phyloP scores from a whole-genome alignment of 176 grass and related monocot species.

The Zea luxurians region DNA sequence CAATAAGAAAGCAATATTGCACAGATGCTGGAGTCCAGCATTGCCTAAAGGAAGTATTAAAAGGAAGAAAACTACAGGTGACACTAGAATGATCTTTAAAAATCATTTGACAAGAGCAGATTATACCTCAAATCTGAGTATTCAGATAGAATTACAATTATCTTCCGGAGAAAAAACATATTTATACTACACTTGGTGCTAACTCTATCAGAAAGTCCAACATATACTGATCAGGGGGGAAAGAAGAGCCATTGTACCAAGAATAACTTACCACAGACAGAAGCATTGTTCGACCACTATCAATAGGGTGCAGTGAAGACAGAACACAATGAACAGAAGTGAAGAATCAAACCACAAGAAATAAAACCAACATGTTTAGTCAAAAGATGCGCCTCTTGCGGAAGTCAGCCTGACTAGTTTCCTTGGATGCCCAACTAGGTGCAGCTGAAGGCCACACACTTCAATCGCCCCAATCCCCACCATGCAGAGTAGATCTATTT shows the following conservation, averaged over 20 bases:
- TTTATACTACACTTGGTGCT: not conserved
- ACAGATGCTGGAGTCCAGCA: not conserved
- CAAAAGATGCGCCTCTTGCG: not conserved
- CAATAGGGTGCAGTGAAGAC: not conserved
- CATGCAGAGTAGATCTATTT: slow-evolving; percentile 25
- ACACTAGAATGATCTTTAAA: not conserved
- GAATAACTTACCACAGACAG: not conserved
- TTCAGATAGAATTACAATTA: not conserved
- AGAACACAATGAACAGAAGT: not conserved
- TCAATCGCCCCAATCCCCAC: slow-evolving; percentile 13
- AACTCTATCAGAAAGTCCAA: no score
- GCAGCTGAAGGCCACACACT: slow-evolving; percentile 33
- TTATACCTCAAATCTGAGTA: not conserved
- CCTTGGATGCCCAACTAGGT: slow-evolving; percentile 19
- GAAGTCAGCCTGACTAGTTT: slow-evolving; percentile 14
- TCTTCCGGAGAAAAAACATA: not conserved
- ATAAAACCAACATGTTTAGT: not conserved
- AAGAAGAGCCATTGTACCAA: not conserved
- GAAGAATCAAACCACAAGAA: slow-evolving; percentile 10
- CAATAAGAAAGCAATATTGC: not conserved
- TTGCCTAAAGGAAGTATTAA: not conserved
- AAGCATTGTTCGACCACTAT: not conserved
- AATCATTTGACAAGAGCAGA: not conserved
- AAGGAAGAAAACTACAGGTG: not conserved
- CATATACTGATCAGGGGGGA: not conserved